These are phyloP conservation scores for Salix koriyanagi DNA, from an alignment of 345 rosid species.

Conservation along the genomic window DNA sequence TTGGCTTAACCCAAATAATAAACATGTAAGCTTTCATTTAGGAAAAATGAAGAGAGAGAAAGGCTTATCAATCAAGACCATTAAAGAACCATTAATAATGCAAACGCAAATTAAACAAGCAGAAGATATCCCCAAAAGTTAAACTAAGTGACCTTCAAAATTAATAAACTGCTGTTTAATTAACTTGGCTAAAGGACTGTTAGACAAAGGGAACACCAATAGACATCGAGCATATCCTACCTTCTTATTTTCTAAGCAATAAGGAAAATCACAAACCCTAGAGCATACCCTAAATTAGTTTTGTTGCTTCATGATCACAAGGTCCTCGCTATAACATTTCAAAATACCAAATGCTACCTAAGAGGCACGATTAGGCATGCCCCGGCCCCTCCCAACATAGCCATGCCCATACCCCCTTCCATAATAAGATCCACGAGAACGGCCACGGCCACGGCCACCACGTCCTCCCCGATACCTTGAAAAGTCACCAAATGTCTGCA, in stretches of 20 bases:
- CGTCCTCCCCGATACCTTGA: slow-evolving; percentile 26
- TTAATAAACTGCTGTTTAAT: slow-evolving; percentile 1
- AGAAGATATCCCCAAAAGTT: background rate
- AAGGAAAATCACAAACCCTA: slow-evolving; percentile 1
- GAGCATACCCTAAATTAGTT: slow-evolving; percentile 9
- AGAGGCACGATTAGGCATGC: background rate
- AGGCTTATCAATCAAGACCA: background rate
- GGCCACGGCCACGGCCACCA: slow-evolving; percentile 21
- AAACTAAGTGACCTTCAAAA: too few relatives aligned
- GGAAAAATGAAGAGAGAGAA: background rate
- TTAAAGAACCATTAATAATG: background rate
- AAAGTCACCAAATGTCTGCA: slow-evolving; percentile 30
- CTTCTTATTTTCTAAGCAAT: slow-evolving; percentile 18
- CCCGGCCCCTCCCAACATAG: slow-evolving; percentile 21
- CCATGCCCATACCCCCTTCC: slow-evolving; percentile 25
- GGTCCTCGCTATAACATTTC: slow-evolving; percentile 2
- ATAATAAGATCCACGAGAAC: slow-evolving; percentile 17
- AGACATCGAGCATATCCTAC: background rate
- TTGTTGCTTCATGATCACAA: background rate
- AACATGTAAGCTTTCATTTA: background rate
- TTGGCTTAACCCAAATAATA: background rate
- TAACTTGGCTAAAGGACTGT: slow-evolving; percentile 1
- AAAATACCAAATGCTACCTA: background rate
- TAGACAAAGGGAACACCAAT: background rate
- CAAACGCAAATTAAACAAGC: background rate